A percentile compares a stretch with the other conserved stretches of the same genome.
Conservation (phyloP, 495 filamentous ascomycete species). For the Neurospora sp. region DNA sequence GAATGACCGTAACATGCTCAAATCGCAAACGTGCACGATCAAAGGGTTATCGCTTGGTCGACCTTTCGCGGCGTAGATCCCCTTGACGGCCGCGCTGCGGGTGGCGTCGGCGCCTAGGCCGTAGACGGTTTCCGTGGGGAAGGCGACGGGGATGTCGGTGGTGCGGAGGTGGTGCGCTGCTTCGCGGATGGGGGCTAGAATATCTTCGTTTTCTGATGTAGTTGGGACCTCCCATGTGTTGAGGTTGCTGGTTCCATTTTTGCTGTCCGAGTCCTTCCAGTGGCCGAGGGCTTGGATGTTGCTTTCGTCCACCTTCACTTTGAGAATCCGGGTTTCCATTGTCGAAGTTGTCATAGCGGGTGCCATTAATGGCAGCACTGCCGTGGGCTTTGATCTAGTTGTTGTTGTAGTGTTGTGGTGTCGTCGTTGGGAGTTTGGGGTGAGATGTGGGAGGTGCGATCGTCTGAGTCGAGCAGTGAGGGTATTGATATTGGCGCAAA, state of each 20-base stretch:
- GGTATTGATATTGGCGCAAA: background rate
- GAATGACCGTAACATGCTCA: slow-evolving; percentile 64
- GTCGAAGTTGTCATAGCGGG: slow-evolving; percentile 1
- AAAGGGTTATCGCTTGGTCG: slow-evolving; percentile 89
- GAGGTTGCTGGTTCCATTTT: slow-evolving; percentile 3
- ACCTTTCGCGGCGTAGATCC: slow-evolving; percentile 85
- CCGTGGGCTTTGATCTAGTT: background rate
- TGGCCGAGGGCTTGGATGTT: slow-evolving; percentile 13
- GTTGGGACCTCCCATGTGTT: slow-evolving; percentile 12
- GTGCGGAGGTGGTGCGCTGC: slow-evolving; percentile 53
- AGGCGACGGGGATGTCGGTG: slow-evolving; percentile 71
- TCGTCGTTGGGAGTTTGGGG: background rate
- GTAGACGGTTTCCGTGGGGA: slow-evolving; percentile 98
- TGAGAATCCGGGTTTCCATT: slow-evolving; percentile 27
- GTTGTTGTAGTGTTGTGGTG: background rate
- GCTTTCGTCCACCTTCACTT: slow-evolving; percentile 9
- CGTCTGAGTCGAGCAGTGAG: background rate
- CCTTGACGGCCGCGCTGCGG: slow-evolving; percentile 62
- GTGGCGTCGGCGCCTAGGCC: slow-evolving; percentile 93
- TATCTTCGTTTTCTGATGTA: background rate
- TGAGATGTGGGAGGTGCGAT: background rate
- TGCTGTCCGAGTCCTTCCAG: slow-evolving; percentile 4
- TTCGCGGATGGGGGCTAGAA: slow-evolving; percentile 24
- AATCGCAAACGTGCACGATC: slow-evolving; percentile 81
- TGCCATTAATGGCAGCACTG: background rate